phyloP scores from a whole-genome alignment of 2,329 filamentous ascomycete species.

The Fonsecaea erecta region DNA sequence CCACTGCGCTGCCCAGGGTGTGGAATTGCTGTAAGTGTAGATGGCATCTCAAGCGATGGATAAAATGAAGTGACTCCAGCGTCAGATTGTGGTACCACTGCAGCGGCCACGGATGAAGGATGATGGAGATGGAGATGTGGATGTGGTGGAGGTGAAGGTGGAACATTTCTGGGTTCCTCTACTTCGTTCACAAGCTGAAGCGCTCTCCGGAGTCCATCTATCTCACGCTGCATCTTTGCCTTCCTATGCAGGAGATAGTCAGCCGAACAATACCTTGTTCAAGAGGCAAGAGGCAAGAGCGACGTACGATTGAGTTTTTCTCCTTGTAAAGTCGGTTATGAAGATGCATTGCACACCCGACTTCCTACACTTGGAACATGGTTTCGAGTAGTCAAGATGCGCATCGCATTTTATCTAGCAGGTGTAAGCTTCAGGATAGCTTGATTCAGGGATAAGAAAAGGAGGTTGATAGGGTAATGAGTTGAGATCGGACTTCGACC shows the following conservation, averaged over 20 bases:
- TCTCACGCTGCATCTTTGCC: slow-evolving; percentile 19
- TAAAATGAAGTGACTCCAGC: neutral
- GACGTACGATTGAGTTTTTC: neutral
- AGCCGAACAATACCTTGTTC: neutral
- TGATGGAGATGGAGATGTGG: neutral
- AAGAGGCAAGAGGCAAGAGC: neutral
- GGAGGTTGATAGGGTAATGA: neutral
- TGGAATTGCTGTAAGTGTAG: neutral
- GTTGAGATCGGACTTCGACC: neutral
- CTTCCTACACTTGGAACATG: slow-evolving; percentile 2
- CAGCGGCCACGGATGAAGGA: neutral
- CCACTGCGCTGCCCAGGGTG: neutral
- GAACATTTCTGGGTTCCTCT: neutral
- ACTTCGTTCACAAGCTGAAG: neutral
- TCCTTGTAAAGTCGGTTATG: neutral
- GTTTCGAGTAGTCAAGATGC: neutral
- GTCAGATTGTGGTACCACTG: neutral
- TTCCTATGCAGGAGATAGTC: slow-evolving; percentile 6
- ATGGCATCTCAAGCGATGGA: neutral
- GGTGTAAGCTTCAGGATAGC: neutral
- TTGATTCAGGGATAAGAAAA: neutral
- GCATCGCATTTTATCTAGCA: slow-evolving; percentile 5
- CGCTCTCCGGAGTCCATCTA: slow-evolving; percentile 5
- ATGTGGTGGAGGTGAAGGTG: neutral
- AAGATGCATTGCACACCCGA: neutral